These are phyloP conservation scores for Ceratocystis variospora DNA, from an alignment of 2,329 filamentous ascomycete species.

Conservation along the genomic window DNA sequence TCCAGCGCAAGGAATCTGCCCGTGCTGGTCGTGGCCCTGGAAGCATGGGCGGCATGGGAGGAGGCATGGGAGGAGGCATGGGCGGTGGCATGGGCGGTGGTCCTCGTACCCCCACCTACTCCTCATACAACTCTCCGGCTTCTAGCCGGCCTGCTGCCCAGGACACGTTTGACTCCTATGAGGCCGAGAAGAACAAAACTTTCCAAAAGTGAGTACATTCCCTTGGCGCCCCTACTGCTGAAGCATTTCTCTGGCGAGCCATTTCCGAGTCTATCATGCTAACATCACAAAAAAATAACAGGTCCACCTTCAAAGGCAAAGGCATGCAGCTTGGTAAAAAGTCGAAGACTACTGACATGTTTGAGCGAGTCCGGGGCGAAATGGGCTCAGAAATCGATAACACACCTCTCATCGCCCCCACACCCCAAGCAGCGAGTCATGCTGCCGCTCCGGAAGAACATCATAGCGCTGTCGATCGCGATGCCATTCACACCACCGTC, in stretches of 20 bases:
- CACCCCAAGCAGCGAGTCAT: slow-evolving; percentile 33
- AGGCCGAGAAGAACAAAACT: slow-evolving; percentile 92
- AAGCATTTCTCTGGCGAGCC: not conserved
- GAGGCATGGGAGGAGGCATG: slow-evolving; percentile 11
- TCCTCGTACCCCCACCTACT: slow-evolving; percentile 69
- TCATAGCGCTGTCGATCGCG: slow-evolving; percentile 57
- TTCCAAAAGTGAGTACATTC: slow-evolving; percentile 54
- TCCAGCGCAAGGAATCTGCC: slow-evolving; percentile 94
- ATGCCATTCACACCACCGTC: slow-evolving; percentile 77
- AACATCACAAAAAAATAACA: slow-evolving; percentile 23
- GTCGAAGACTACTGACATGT: slow-evolving; percentile 94
- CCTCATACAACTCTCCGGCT: slow-evolving; percentile 55
- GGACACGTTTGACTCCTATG: slow-evolving; percentile 85
- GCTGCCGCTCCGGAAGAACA: slow-evolving; percentile 38
- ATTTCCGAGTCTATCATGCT: not conserved
- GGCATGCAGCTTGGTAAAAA: slow-evolving; percentile 99
- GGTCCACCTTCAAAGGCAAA: slow-evolving; percentile 68
- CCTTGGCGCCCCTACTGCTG: not conserved
- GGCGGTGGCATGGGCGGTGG: slow-evolving; percentile 30
- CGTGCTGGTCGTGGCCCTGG: slow-evolving; percentile 51
- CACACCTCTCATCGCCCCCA: slow-evolving; percentile 52
- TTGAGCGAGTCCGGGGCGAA: slow-evolving; percentile 85
- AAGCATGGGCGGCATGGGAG: slow-evolving; percentile 20
- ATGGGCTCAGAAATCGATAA: slow-evolving; percentile 78
- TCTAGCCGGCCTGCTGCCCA: slow-evolving; percentile 43